These are phyloP conservation scores for Paracoccidioides brasiliensis DNA, from an alignment of 2,329 filamentous ascomycete species.

Conservation along the genomic window DNA sequence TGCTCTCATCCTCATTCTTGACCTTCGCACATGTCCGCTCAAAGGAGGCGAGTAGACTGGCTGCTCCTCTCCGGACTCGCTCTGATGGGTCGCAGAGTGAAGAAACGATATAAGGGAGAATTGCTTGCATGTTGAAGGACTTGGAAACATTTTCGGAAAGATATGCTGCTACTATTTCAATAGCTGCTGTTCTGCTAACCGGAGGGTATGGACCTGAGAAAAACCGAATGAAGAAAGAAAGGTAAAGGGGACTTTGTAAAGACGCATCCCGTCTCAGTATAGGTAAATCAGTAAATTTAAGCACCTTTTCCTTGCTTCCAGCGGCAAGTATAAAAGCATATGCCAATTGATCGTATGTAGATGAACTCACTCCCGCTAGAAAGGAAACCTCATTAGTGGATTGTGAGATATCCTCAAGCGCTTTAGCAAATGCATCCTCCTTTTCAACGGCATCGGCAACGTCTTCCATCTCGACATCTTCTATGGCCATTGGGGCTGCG, in stretches of 20 bases:
- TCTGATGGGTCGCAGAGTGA: conserved; percentile 64
- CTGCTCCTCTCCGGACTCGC: conserved; percentile 62
- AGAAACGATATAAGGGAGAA: conserved; percentile 69
- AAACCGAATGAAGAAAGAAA: conserved; percentile 62
- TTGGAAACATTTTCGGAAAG: conserved; percentile 39
- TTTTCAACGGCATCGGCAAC: conserved; percentile 15
- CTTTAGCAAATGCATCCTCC: conserved; percentile 20
- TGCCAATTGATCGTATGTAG: conserved; percentile 27
- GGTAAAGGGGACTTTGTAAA: conserved; percentile 50
- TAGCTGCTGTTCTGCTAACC: conserved; percentile 53
- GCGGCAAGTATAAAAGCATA: conserved; percentile 25
- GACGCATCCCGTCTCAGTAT: conserved; percentile 31
- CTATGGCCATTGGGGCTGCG: conserved; percentile 36
- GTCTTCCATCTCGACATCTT: conserved; percentile 41
- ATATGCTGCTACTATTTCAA: conserved; percentile 49
- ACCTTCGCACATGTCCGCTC: conserved; percentile 37
- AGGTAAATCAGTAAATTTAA: conserved; percentile 25
- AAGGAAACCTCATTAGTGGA: conserved; percentile 25
- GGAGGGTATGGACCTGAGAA: conserved; percentile 62
- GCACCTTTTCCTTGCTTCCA: conserved; percentile 20
- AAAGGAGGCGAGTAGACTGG: conserved; percentile 50
- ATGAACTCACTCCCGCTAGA: conserved; percentile 21
- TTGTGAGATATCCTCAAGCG: conserved; percentile 20
- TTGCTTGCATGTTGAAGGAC: conserved; percentile 55
- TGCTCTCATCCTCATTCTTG: conserved; percentile 29